A percentile compares a stretch with the other conserved stretches of the same genome.
Evolutionary conservation across 2,329 filamentous ascomycete species (phyloP).

Genomic region (Aspergillus sergii): DNA sequence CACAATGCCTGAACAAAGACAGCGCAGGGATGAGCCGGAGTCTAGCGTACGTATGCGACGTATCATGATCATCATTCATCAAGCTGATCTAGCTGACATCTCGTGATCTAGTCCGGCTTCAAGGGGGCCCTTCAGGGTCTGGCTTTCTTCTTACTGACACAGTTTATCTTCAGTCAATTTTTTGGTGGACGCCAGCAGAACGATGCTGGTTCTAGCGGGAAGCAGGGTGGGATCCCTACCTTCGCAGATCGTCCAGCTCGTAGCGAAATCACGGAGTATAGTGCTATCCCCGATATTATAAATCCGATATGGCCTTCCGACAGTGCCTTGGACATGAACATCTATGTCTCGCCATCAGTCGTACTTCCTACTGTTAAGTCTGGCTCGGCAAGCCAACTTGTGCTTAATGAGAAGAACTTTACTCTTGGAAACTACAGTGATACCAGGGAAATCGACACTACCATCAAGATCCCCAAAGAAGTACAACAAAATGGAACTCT

Average conservation of each 20-base stretch:
- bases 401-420: constrained; percentile 80
- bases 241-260: constrained; percentile 66
- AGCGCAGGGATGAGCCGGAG: constrained; percentile 38
- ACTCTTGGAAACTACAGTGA: constrained; percentile 78
- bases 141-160: constrained; percentile 61
- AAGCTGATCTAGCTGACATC: constrained; percentile 22
- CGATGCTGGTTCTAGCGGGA: constrained; percentile 23
- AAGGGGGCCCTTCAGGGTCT: constrained; percentile 56
- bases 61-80: background rate
- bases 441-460: constrained; percentile 73
- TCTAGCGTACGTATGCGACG: constrained; percentile 29
- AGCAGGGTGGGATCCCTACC: constrained; percentile 55
- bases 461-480: constrained; percentile 72
- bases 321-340: constrained; percentile 75
- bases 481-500: constrained; percentile 93
- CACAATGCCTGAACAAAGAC: constrained; percentile 45
- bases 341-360: constrained; percentile 80
- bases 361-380: constrained; percentile 66
- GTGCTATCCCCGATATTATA: constrained; percentile 67
- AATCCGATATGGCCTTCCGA: constrained; percentile 87
- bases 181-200: constrained; percentile 46
- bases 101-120: constrained; percentile 40
- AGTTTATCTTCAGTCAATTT: constrained; percentile 60
- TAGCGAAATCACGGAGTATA: constrained; percentile 37
- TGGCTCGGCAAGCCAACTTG: constrained; percentile 67